Base-by-base conservation (phyloP, 2,329 filamentous ascomycete species). In the Aspergillus texensis region DNA sequence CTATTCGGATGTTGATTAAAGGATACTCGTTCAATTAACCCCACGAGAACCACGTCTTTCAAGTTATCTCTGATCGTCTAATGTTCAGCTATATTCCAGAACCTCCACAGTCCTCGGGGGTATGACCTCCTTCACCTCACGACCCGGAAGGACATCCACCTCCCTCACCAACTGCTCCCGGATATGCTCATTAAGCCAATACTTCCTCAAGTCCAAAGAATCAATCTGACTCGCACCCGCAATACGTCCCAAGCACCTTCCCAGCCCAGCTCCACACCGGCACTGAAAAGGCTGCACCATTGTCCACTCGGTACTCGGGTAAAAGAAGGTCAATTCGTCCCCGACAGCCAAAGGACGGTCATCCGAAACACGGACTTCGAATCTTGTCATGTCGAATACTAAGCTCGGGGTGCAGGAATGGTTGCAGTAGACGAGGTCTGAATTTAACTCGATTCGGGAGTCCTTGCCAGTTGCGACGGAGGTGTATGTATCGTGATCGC, bases 361-460 rank as follows among this genome's bases (percentile, higher is more conserved):
- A 46, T 73, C 68, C 1, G 68, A 69, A 3, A 76, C 72, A 10
- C 74, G 69, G 11, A 71, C 65, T 45, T 75, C 72, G 46, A 68
- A 62, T 43, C 66, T 65, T 19, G 64, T 55, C 63, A 83, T 83
- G 68, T 85, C 82, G 66, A 85, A 83, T 32, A 83, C 77, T 6
- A 85, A 65, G 11, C 77, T 78, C 2, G 84, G 84, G 24, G 69
- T 69, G 70, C 82, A 85, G 21, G 79, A 81, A 73, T 85, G 83
- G 73, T 85, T 86, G 73, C 82, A 78, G 72, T 81, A 85, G 14
- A 85, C 77, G 16, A 85, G 74, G 65, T 84, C 83, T 66, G 76
- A 80, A 71, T 84, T 84, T 1, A 85, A 76, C 62, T 85, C 82
- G 64, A 85, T 81, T 69, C 50, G 46, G 8, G 48, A 53, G 34